Conservation (phyloP, 2,329 filamentous ascomycete genomes). For the Penicillium hesseltinei region DNA sequence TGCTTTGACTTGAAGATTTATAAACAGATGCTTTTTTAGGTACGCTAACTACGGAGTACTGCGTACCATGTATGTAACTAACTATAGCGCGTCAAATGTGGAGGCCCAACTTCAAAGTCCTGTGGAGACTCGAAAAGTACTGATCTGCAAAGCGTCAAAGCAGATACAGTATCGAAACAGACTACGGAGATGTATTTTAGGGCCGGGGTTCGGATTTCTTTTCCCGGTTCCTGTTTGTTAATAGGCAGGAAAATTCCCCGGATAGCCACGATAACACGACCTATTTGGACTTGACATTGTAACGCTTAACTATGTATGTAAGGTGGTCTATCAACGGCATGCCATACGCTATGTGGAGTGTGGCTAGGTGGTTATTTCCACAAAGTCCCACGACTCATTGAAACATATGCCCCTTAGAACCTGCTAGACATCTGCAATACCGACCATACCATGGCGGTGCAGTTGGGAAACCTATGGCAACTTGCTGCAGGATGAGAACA, state of each 20-base stretch:
- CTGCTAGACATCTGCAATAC: background rate
- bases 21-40: background rate
- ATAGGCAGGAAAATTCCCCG: background rate
- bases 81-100: background rate
- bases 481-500: background rate
- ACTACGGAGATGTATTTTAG: background rate
- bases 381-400: background rate
- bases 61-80: background rate
- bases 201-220: background rate
- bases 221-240: background rate
- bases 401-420: background rate
- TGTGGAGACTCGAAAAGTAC: background rate
- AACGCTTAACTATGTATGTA: background rate
- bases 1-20: background rate
- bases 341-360: background rate
- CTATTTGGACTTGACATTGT: background rate
- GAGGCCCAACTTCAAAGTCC: background rate
- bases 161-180: slow-evolving; percentile 9
- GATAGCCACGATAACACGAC: background rate
- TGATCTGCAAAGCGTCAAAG: slow-evolving; percentile 4
- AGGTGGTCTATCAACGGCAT: background rate
- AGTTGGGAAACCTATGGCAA: too few species aligned
- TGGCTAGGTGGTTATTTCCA: background rate
- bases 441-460: background rate
- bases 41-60: background rate